Percentiles rank a stretch among this genome's conserved stretches.
Evolutionary conservation across 345 rosid species (phyloP).

Genomic region (Acer negundo): DNA sequence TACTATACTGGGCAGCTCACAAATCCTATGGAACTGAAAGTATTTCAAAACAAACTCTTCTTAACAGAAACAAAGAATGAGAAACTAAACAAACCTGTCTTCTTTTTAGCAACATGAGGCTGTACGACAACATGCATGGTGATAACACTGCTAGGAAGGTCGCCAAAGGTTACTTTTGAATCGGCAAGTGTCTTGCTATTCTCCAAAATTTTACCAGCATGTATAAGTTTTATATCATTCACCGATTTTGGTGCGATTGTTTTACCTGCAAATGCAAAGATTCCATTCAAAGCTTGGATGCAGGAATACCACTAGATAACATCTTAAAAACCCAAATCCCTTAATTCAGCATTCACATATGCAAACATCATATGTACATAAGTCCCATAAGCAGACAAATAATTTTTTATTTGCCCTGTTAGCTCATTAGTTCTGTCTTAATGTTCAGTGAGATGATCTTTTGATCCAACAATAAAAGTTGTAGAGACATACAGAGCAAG

Average conservation of each 20-base stretch:
- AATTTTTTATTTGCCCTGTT: background rate
- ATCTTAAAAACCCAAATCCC: background rate
- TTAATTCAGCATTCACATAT: background rate
- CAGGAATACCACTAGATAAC: background rate
- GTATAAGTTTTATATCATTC: slow-evolving; percentile 43
- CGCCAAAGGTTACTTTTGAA: slow-evolving; percentile 31
- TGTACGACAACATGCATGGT: slow-evolving; percentile 47
- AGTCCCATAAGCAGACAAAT: background rate
- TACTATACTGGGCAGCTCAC: background rate
- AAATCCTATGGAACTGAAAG: background rate
- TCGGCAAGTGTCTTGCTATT: slow-evolving; percentile 42
- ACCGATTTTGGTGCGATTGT: slow-evolving; percentile 33
- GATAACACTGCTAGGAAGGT: slow-evolving; percentile 34
- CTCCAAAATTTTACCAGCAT: slow-evolving; percentile 47
- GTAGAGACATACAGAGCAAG: background rate
- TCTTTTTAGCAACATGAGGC: slow-evolving; percentile 33
- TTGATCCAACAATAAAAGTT: background rate
- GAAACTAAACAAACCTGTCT: slow-evolving; percentile 33
- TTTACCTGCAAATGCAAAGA: slow-evolving; percentile 31
- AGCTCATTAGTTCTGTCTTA: background rate
- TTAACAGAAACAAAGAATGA: background rate
- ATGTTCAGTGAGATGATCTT: background rate
- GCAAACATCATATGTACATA: background rate
- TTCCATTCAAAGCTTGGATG: slow-evolving; percentile 10
- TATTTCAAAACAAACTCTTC: background rate